Evolutionary conservation across 2,329 filamentous ascomycete species (phyloP), one percentile per base, ranked within the genome.

Genomic region (Pyrenochaeta sp.): DNA sequence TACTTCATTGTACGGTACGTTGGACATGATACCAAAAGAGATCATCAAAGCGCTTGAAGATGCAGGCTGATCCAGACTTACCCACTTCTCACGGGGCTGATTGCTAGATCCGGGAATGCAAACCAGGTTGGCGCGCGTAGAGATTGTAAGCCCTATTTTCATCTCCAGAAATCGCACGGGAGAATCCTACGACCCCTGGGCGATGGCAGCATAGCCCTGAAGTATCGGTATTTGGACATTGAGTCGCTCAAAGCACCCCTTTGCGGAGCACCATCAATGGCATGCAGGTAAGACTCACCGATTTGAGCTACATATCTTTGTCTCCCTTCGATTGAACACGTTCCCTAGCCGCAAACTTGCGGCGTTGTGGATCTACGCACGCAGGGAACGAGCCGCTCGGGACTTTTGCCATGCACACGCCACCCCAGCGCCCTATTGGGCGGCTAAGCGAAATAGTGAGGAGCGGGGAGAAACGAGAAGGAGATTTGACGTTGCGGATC

Each of bases 361-460:
- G 17, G 18, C 20, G n/a, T 21, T 12, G 17, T 23, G 4, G 18
- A 23, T 14, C 12, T 12, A 36, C 40, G 37, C 33, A 48, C n/a
- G n/a, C n/a, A n/a, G n/a, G 39, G 48, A 45, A 42, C 57, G 55
- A 41, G 39, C 57, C 41, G 54, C 54, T 21, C 40, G 36, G 49
- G 47, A 45, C 33, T 29, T 46, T 52, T 51, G 45, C 48, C 51
- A 30, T 56, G 54, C 49, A 54, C n/a, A 42, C 42, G 57, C 45
- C 54, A 53, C 21, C 11, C 12, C 33, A 12, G 9, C 36, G 37
- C 40, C 37, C 49, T 32, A 59, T 50, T 57, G 55, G 60, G 27
- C 23, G 10, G 11, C 10, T 54, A 62, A 60, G 56, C 61, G 58
- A 64, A 48, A 64, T 64, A 31, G 40, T 20, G 60, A 63, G 51